phyloP scores from a whole-genome alignment of 2,329 filamentous ascomycete species.

The Albophoma yamanashiensis region DNA sequence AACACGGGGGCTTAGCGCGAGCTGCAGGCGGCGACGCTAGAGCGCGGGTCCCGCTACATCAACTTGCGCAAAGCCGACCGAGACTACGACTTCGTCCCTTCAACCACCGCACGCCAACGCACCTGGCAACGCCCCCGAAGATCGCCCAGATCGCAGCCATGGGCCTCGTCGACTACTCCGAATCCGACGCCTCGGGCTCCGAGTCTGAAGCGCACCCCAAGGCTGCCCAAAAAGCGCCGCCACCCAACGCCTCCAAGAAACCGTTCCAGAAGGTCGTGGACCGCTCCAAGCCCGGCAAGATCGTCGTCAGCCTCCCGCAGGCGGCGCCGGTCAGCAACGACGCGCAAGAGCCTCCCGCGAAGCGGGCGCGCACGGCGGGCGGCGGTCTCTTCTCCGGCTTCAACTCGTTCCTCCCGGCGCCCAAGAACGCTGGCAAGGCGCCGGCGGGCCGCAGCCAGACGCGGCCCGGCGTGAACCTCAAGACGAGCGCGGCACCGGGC shows the following conservation, averaged over 20 bases:
- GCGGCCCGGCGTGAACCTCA: conserved; percentile 48
- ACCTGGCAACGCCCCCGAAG: not conserved
- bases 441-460: conserved; percentile 16
- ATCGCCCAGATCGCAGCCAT: conserved; percentile 32
- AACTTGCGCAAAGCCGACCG: too few relatives aligned
- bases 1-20: too few relatives aligned
- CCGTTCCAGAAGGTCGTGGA: conserved; percentile 73
- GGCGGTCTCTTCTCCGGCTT: conserved; percentile 67
- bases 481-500: conserved; percentile 73
- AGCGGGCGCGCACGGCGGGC: conserved; percentile 49
- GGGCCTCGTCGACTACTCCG: conserved; percentile 70
- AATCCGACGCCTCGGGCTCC: conserved; percentile 68
- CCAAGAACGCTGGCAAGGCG: conserved; percentile 48
- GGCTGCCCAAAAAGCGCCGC: conserved; percentile 17
- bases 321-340: conserved; percentile 28
- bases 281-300: conserved; percentile 71
- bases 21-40: not conserved
- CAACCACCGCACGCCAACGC: not conserved
- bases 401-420: conserved; percentile 76
- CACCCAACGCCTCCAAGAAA: conserved; percentile 34
- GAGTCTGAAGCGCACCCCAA: conserved; percentile 30
- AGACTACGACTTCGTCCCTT: not conserved
- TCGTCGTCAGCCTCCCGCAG: conserved; percentile 66
- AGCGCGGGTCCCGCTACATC: too few relatives aligned
- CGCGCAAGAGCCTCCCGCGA: conserved; percentile 44